phyloP scores from a whole-genome alignment of 495 filamentous ascomycete genomes.

The Lophiotrema nucula region DNA sequence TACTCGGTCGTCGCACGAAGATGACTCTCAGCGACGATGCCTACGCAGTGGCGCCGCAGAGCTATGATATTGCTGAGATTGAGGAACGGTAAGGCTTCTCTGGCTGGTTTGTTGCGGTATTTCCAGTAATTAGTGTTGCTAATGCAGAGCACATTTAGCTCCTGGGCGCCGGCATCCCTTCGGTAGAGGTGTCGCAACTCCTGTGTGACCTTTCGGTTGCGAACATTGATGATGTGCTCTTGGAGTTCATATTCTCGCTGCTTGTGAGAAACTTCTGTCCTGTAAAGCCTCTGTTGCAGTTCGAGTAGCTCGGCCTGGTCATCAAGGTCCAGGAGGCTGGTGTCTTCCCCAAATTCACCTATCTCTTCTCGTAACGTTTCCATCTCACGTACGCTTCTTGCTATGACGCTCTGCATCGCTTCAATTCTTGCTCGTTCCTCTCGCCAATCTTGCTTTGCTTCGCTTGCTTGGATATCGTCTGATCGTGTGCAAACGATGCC shows the following conservation, averaged over 20 bases:
- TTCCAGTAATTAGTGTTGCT: conserved; percentile 44
- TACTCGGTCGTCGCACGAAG: conserved; percentile 37
- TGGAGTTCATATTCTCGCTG: too few species aligned
- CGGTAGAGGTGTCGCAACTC: conserved; percentile 34
- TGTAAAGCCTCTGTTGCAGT: background rate
- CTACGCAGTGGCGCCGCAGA: conserved; percentile 41
- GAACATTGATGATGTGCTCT: conserved; percentile 36
- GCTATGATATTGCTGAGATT: conserved; percentile 41
- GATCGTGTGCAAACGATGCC: conserved; percentile 45
- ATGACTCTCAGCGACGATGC: conserved; percentile 43
- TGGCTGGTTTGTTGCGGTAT: conserved; percentile 30
- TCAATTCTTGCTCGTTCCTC: conserved; percentile 21
- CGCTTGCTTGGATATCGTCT: conserved; percentile 33
- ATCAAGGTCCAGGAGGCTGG: background rate
- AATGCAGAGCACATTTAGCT: conserved; percentile 41
- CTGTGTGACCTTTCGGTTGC: conserved; percentile 37
- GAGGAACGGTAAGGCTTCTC: conserved; percentile 34
- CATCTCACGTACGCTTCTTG: background rate
- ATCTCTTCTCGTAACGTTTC: background rate
- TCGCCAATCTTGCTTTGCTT: conserved; percentile 36
- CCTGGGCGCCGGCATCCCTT: conserved; percentile 18
- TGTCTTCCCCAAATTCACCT: conserved; percentile 1
- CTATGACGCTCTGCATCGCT: background rate
- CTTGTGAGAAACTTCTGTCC: too few species aligned
- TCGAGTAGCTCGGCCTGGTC: background rate